Base-by-base conservation (phyloP, 225 moss, liverwort and hornwort genomes). In the Marchantia paleacea region DNA sequence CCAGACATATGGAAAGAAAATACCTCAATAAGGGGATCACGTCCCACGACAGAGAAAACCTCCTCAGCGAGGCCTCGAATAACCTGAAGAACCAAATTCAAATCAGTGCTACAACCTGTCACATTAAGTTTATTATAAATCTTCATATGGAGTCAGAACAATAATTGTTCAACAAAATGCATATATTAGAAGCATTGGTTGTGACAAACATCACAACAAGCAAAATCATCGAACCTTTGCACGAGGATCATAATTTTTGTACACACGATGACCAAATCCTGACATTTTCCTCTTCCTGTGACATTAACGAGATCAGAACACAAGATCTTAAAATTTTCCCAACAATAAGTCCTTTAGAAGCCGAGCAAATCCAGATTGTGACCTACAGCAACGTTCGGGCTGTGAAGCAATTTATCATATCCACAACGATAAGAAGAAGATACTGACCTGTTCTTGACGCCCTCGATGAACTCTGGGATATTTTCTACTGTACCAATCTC, bases 171-270 rank as follows among this genome's bases (percentile, higher is more conserved):
- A 8, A 68, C 1, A 3, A 2, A 28, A 68, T 13, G 7, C 30
- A 28, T 28, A 12, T 22, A 28, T 16, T 72, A 12, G 14, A n/a
- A 22, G 7, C 55, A 53, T 0, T 67, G 16, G 48, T 63, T 30
- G 18, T 31, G 58, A 19, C 39, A 65, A n/a, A 73, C 49, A 66
- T 12, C 20, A 24, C 39, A 39, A 39, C 39, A 4, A 26, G 51
- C 28, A 24, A 75, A 8, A 39, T 75, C 30, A 67, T 22, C 80
- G 48, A 20, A 93, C 97, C 92, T 97, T 97, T 55, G 97, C 97
- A 80, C 95, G 95, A 78, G 97, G 97, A 86, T 97, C 95, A 69
- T 95, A 93, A 60, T 97, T 97, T 79, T 97, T 97, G 85, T 97
- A 97, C 24, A 97, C 95, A 30, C 95, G 95, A 76, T 97, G 97